Evolutionary conservation across 768 basidiomycete species (phyloP).

Genomic region (Mycena latifolia): DNA sequence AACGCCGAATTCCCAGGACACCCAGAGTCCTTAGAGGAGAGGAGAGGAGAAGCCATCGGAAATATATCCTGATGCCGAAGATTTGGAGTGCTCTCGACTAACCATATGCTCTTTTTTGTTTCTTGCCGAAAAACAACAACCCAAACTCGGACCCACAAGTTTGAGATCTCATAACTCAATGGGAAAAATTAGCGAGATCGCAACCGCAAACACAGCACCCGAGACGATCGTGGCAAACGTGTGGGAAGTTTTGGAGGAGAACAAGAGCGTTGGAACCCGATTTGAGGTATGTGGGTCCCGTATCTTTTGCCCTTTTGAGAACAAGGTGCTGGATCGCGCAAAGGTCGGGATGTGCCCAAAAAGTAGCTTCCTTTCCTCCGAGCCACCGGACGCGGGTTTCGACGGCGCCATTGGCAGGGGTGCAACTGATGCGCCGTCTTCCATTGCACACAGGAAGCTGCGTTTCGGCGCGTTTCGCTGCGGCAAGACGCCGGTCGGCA

Average conservation of each 20-base stretch:
- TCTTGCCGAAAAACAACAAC: neutral
- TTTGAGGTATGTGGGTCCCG: slow-evolving; percentile 6
- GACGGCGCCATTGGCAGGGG: neutral
- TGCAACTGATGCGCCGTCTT: slow-evolving; percentile 12
- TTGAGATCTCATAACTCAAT: slow-evolving; percentile 9
- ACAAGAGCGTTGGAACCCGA: slow-evolving; percentile 19
- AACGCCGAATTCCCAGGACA: too few species aligned
- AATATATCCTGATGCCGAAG: too few species aligned
- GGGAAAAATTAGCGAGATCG: neutral
- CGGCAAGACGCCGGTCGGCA: too few species aligned
- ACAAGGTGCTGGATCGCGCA: slow-evolving; percentile 7
- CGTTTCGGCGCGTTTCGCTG: neutral
- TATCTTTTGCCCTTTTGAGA: slow-evolving; percentile 15
- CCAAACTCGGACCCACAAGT: slow-evolving; percentile 31
- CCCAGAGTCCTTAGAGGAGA: too few species aligned
- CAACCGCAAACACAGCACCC: neutral
- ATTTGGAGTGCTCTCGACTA: too few species aligned
- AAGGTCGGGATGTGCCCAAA: too few species aligned
- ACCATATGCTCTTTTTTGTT: too few species aligned
- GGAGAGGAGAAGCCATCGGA: too few species aligned
- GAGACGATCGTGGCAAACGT: slow-evolving; percentile 17
- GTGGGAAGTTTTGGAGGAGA: slow-evolving; percentile 8
- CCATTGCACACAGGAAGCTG: slow-evolving; percentile 9
- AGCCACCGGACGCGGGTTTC: slow-evolving; percentile 13
- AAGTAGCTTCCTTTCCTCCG: neutral